These are phyloP conservation scores for Fusarium nisikadoi DNA, from an alignment of 2,329 filamentous ascomycete species.

Conservation along the genomic window DNA sequence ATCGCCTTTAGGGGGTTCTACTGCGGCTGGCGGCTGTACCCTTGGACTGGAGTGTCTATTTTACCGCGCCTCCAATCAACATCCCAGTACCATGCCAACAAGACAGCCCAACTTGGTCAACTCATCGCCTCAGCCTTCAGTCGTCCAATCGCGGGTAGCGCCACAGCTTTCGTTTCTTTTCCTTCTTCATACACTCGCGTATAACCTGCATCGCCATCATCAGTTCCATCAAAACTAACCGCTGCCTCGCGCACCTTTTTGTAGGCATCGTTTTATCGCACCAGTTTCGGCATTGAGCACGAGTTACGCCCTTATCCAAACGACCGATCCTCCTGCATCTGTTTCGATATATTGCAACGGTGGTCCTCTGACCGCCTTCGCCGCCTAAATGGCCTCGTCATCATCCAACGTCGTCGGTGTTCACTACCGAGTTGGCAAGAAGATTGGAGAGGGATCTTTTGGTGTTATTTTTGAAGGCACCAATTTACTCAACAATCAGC, in stretches of 20 bases:
- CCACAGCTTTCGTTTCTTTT: constrained; percentile 35
- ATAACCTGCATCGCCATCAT: constrained; percentile 14
- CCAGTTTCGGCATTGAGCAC: constrained; percentile 22
- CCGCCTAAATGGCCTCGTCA: constrained; percentile 77
- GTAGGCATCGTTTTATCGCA: constrained; percentile 41
- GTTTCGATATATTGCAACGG: constrained; percentile 35
- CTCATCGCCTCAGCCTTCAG: constrained; percentile 38
- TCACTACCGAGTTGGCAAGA: constrained; percentile 98
- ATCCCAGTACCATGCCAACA: constrained; percentile 37
- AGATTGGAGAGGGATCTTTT: constrained; percentile 98
- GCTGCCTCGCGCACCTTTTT: constrained; percentile 20
- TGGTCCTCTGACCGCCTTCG: constrained; percentile 41
- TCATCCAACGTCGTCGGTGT: constrained; percentile 98
- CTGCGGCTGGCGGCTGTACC: constrained; percentile 35
- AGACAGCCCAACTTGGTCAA: constrained; percentile 32
- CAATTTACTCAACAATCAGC: constrained; percentile 98
- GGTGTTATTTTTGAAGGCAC: constrained; percentile 99
- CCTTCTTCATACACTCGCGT: constrained; percentile 14
- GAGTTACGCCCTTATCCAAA: constrained; percentile 12
- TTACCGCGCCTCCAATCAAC: constrained; percentile 42
- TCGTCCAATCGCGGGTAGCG: constrained; percentile 36
- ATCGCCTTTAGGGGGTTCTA: constrained; percentile 23
- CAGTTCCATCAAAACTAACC: constrained; percentile 40
- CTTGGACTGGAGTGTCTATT: constrained; percentile 35
- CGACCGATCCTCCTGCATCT: constrained; percentile 20